Base-by-base conservation (phyloP, 768 basidiomycete genomes). In the Boletus reticuloceps region DNA sequence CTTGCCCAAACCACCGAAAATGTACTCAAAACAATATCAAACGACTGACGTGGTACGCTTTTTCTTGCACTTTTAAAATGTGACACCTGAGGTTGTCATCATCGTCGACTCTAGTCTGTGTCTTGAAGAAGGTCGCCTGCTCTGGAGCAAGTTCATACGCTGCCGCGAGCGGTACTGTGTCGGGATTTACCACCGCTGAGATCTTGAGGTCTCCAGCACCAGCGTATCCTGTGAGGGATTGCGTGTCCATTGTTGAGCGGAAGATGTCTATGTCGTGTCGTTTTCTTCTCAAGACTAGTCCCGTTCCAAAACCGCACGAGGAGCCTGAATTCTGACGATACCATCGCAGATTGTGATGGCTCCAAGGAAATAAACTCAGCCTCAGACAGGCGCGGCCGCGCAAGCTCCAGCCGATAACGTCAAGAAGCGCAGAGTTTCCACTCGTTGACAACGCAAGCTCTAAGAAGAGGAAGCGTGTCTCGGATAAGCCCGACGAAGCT, bases 21-120 rank as follows among this genome's bases (percentile, higher is more conserved):
- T 3, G 9, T 31, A n/a, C n/a, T 34, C 25, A 6, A 38, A 19
- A 20, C 1, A 2, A 36, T 5, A 14, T 31, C 13, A 13, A 1
- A 6, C 14, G 5, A 51, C 63, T 37, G 40, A 71, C 72, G 50
- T 69, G 51, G 51, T 67, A 72, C 2, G 71, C 72, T 39, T 63
- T 64, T 20, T 50, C 48, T 50, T 72, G 70, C 11, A 74, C 64
- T 8, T 50, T 52, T 8, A 75, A 19, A 31, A 74, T 66, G 49
- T 75, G 74, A 14, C 45, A 27, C 54, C 58, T 67, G 7, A 74
- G 60, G 12, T 57, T 51, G 1, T 68, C 54, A 0, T 69, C 68
- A 25, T 68, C 53, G 6, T 62, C 20, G 40, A 75, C 74, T 6
- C 69, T 60, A 34, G 59, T 71, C 58, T 67, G 53, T 7, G 20